A percentile compares a stretch with the other conserved stretches of the same genome.
These are phyloP conservation scores for Margaritispora aquatica DNA, from an alignment of 495 filamentous ascomycete species.

Conservation along the genomic window DNA sequence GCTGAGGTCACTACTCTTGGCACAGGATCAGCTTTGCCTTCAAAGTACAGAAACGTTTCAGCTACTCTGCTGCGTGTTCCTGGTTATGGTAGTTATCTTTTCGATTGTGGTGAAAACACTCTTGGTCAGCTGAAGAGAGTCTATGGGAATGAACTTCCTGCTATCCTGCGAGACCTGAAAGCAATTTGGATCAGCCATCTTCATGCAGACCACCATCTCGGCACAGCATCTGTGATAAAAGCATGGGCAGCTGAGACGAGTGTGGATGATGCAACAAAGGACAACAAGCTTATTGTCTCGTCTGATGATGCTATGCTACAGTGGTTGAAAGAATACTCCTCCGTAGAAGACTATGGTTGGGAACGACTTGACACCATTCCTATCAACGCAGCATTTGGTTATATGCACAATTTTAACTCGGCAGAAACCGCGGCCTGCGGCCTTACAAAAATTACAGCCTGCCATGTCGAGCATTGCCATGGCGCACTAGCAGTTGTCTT, in stretches of 20 bases:
- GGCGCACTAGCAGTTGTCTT: slow-evolving; percentile 70
- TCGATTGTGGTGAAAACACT: slow-evolving; percentile 92
- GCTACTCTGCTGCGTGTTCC: slow-evolving; percentile 79
- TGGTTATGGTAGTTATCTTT: slow-evolving; percentile 72
- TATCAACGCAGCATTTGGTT: slow-evolving; percentile 9
- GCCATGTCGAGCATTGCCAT: slow-evolving; percentile 68
- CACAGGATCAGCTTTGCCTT: slow-evolving; percentile 82
- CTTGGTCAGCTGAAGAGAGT: slow-evolving; percentile 82
- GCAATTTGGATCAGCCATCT: slow-evolving; percentile 91
- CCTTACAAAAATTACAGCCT: slow-evolving; percentile 48
- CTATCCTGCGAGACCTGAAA: slow-evolving; percentile 69
- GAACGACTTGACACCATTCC: slow-evolving; percentile 28
- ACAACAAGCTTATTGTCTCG: slow-evolving; percentile 44
- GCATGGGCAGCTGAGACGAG: slow-evolving; percentile 54
- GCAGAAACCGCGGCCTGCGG: slow-evolving; percentile 26
- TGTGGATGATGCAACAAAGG: slow-evolving; percentile 34
- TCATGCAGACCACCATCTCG: slow-evolving; percentile 95
- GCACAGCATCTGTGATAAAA: slow-evolving; percentile 67
- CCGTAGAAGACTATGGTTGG: slow-evolving; percentile 72
- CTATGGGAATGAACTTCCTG: slow-evolving; percentile 56
- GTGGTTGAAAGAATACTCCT: slow-evolving; percentile 72
- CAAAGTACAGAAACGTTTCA: slow-evolving; percentile 93
- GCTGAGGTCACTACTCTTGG: slow-evolving; percentile 81
- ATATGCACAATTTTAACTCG: neutral
- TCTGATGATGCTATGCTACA: slow-evolving; percentile 58